Evolutionary conservation across 441 rosid genomes (phyloP).

Genomic region (Adansonia gregorii): DNA sequence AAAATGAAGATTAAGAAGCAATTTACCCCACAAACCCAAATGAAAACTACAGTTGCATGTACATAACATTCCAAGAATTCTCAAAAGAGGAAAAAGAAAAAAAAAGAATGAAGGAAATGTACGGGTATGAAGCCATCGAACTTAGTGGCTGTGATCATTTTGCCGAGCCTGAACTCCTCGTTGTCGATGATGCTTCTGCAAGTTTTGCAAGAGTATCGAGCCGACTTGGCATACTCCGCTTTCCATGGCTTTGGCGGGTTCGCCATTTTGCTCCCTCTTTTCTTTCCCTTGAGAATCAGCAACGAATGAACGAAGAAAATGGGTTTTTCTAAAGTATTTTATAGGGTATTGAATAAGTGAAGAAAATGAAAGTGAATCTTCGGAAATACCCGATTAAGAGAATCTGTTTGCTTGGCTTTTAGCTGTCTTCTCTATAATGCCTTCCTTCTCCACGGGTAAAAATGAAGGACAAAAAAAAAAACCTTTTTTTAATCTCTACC

Average conservation of each 20-base stretch:
- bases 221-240: slow-evolving; percentile 96
- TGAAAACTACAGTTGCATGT: background rate
- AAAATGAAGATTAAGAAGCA: background rate
- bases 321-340: background rate
- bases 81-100: too few species aligned
- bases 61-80: slow-evolving; percentile 3
- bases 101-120: slow-evolving; percentile 21
- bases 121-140: slow-evolving; percentile 98
- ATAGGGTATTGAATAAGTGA: background rate
- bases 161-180: slow-evolving; percentile 80
- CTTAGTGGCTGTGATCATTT: slow-evolving; percentile 79
- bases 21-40: background rate
- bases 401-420: background rate
- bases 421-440: background rate
- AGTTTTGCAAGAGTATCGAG: slow-evolving; percentile 80
- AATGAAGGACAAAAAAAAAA: background rate
- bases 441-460: background rate
- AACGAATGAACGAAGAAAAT: background rate
- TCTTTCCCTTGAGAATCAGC: slow-evolving; percentile 10
- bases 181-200: slow-evolving; percentile 72
- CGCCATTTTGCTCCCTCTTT: slow-evolving; percentile 44
- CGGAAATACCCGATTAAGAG: background rate
- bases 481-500: too few species aligned
- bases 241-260: slow-evolving; percentile 75
- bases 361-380: slow-evolving; percentile 9